Conservation (phyloP, 305 asterid genomes). For the Fraxinus nigra region DNA sequence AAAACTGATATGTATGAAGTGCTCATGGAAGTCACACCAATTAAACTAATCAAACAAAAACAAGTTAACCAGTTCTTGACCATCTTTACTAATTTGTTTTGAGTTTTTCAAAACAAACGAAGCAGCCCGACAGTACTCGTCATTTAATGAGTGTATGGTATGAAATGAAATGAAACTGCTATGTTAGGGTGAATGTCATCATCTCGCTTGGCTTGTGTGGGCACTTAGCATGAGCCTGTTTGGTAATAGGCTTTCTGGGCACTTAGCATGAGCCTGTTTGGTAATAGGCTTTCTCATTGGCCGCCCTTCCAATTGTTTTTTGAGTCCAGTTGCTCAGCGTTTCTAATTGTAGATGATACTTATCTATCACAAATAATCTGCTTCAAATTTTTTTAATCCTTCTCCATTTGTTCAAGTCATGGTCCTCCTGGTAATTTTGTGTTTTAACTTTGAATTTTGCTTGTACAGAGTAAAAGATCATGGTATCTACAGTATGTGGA, state of each 20-base stretch:
- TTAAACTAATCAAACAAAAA: neutral
- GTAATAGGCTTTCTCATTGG: neutral
- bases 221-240: neutral
- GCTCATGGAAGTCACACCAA: neutral
- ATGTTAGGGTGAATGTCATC: neutral
- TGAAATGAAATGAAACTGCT: neutral
- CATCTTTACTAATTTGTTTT: neutral
- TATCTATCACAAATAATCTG: neutral
- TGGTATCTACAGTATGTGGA: slow-evolving; percentile 59
- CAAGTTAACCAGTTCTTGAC: slow-evolving; percentile 1
- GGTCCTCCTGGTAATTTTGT: neutral
- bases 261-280: neutral
- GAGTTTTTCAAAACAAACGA: neutral
- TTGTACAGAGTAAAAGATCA: slow-evolving; percentile 59
- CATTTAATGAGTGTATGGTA: neutral
- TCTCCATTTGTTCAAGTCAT: neutral
- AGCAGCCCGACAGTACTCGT: neutral
- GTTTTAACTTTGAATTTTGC: slow-evolving; percentile 11
- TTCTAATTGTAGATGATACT: neutral
- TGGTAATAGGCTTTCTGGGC: neutral
- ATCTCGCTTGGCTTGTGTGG: neutral
- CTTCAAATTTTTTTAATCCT: neutral
- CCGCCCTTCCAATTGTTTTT: neutral
- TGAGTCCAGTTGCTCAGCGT: neutral
- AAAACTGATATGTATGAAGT: neutral